These are phyloP conservation scores for Pyricularia sp. DNA, from an alignment of 2,329 filamentous ascomycete species.

Conservation along the genomic window DNA sequence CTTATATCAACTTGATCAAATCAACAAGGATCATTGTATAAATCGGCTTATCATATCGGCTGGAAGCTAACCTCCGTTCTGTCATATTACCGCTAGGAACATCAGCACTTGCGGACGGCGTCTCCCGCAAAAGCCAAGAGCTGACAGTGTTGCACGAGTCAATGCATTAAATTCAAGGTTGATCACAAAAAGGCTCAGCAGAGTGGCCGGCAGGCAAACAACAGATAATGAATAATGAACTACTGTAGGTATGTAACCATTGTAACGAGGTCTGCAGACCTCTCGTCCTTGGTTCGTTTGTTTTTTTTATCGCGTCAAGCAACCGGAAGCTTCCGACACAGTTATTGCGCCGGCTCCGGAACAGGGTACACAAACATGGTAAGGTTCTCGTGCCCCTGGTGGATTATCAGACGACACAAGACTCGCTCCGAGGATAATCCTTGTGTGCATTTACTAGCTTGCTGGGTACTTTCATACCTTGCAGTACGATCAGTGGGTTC, in stretches of 20 bases:
- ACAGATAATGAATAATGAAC: no score
- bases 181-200: not conserved
- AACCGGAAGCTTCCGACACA: no score
- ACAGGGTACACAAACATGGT: not conserved
- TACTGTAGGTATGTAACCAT: no score
- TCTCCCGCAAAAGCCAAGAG: not conserved
- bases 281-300: not conserved
- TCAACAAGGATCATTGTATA: not conserved
- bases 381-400: not conserved
- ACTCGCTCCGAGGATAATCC: not conserved
- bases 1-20: no score
- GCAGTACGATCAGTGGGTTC: not conserved
- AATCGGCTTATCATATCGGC: not conserved
- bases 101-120: not conserved
- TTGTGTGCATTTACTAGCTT: not conserved
- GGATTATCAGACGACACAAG: not conserved
- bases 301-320: not conserved
- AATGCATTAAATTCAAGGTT: not conserved
- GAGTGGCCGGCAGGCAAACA: no score
- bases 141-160: not conserved
- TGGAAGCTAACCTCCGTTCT: not conserved
- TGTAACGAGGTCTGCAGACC: not conserved
- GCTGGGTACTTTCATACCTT: not conserved
- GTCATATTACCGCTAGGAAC: not conserved
- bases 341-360: no score